phyloP scores from a whole-genome alignment of 1,284 basidiomycete species.

The Ustilago tritici region DNA sequence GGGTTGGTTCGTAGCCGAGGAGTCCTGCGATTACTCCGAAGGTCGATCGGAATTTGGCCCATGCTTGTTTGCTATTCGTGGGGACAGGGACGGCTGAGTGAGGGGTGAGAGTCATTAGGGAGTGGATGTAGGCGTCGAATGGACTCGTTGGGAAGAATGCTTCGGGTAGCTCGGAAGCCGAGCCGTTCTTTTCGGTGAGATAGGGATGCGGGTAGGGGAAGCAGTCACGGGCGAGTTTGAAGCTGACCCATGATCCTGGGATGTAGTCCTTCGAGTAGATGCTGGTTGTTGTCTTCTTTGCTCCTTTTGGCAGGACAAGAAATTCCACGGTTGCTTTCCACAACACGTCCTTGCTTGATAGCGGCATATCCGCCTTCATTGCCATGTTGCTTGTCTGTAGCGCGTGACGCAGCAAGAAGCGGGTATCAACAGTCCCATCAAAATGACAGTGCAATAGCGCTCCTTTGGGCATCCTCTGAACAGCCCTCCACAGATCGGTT shows the following conservation, averaged over 20 bases:
- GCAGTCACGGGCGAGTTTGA: slow-evolving; percentile 23
- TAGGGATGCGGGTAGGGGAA: slow-evolving; percentile 54
- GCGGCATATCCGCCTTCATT: slow-evolving; percentile 41
- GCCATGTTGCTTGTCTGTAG: slow-evolving; percentile 35
- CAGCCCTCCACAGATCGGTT: slow-evolving; percentile 32
- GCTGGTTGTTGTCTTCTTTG: slow-evolving; percentile 17
- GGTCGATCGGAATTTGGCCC: slow-evolving; percentile 58
- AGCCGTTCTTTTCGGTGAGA: slow-evolving; percentile 3
- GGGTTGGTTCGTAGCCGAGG: slow-evolving; percentile 73
- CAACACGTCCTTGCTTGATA: slow-evolving; percentile 30
- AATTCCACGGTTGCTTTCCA: slow-evolving; percentile 48
- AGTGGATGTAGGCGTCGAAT: slow-evolving; percentile 56
- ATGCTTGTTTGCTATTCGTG: slow-evolving; percentile 56
- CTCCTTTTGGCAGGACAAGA: slow-evolving; percentile 28
- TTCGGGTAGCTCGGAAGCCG: slow-evolving; percentile 17
- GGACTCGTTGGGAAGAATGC: slow-evolving; percentile 16
- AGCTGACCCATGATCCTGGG: slow-evolving; percentile 49
- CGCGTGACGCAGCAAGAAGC: slow-evolving; percentile 46
- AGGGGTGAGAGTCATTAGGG: slow-evolving; percentile 60
- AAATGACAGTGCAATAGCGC: slow-evolving; percentile 60
- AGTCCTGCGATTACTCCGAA: slow-evolving; percentile 67
- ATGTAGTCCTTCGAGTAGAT: slow-evolving; percentile 46
- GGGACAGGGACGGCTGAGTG: slow-evolving; percentile 19
- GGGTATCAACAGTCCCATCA: slow-evolving; percentile 58
- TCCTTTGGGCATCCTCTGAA: slow-evolving; percentile 56